A percentile compares a stretch with the other conserved stretches of the same genome.
These are phyloP conservation scores for Neoboletus subvelutipes DNA, from an alignment of 768 basidiomycete genomes.

Conservation along the genomic window DNA sequence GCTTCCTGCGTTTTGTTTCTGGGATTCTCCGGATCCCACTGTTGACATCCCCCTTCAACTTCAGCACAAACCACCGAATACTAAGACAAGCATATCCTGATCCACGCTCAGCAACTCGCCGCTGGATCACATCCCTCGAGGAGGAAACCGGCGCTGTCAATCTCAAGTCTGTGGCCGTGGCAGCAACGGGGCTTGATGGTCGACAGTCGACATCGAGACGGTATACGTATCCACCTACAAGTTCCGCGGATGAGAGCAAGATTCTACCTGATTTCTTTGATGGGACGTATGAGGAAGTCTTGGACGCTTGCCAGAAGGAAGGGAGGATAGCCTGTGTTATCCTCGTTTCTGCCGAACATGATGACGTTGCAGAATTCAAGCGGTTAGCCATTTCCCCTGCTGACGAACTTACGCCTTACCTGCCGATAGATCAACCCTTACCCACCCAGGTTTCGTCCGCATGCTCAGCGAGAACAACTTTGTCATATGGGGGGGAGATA, in stretches of 20 bases:
- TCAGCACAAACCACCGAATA: constrained; percentile 42
- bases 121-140: constrained; percentile 79
- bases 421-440: constrained; percentile 61
- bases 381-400: constrained; percentile 42
- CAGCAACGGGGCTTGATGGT: constrained; percentile 39
- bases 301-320: constrained; percentile 70
- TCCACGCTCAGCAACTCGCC: constrained; percentile 59
- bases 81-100: constrained; percentile 37
- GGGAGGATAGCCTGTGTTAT: constrained; percentile 75
- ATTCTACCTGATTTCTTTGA: constrained; percentile 78
- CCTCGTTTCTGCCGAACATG: constrained; percentile 87
- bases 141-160: constrained; percentile 80
- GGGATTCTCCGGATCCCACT: constrained; percentile 66
- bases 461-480: constrained; percentile 71
- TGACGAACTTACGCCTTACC: not conserved
- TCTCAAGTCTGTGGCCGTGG: constrained; percentile 41
- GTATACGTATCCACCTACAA: constrained; percentile 28
- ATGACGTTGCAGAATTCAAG: constrained; percentile 86
- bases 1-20: constrained; percentile 63
- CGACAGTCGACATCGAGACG: constrained; percentile 46
- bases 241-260: constrained; percentile 38
- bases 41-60: constrained; percentile 52
- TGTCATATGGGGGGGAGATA: constrained; percentile 91
- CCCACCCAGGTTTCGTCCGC: constrained; percentile 67
- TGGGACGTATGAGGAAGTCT: constrained; percentile 78